phyloP scores from a whole-genome alignment of 306 rosid genomes.

The Rosa chinensis region DNA sequence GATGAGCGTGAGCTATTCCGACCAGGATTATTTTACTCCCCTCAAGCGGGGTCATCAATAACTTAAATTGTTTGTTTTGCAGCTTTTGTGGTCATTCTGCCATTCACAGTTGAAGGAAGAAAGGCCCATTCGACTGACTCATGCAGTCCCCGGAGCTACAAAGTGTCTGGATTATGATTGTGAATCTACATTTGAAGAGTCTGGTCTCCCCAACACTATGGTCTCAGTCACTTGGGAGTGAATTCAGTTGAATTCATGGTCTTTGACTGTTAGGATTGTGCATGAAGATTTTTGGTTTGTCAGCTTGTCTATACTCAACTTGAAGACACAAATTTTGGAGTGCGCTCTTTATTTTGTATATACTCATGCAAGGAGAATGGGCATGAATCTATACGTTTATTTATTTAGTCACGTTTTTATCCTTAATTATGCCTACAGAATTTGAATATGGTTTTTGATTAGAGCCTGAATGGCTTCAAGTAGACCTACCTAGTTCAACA shows the following conservation, averaged over 20 bases:
- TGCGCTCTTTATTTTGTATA: slow-evolving; percentile 11
- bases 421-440: neutral
- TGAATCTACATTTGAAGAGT: slow-evolving; percentile 61
- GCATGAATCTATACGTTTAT: neutral
- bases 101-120: slow-evolving; percentile 58
- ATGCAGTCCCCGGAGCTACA: slow-evolving; percentile 87
- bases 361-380: slow-evolving; percentile 1
- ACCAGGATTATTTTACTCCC: neutral
- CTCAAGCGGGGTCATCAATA: neutral
- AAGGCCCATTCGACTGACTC: slow-evolving; percentile 66
- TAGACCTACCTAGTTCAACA: too few species aligned
- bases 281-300: neutral
- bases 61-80: slow-evolving; percentile 30
- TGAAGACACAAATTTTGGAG: neutral
- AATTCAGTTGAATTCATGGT: slow-evolving; percentile 33
- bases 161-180: slow-evolving; percentile 60
- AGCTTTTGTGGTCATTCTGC: slow-evolving; percentile 97
- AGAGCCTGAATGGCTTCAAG: neutral
- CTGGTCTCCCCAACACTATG: slow-evolving; percentile 95
- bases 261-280: slow-evolving; percentile 1
- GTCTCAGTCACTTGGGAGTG: slow-evolving; percentile 91
- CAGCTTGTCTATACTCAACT: neutral
- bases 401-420: neutral
- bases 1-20: neutral
- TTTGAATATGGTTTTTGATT: neutral